Conservation (phyloP, 164 flowering plant genomes). For the Euptelea pleiosperma region DNA sequence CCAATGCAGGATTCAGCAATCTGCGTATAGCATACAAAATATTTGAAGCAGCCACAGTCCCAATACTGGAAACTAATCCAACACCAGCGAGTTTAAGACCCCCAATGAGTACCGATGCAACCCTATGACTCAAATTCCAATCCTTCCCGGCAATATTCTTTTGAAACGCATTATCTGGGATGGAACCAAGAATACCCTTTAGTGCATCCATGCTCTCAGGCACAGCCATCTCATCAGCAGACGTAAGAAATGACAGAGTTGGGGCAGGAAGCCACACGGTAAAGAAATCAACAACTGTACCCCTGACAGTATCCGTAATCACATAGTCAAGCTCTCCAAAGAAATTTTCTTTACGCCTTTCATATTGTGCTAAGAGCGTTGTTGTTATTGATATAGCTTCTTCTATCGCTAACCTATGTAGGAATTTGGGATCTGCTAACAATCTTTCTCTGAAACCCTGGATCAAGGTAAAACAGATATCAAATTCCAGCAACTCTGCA, state of each 20-base stretch:
- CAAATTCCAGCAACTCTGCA: conserved; percentile 13
- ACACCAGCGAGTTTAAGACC: conserved; percentile 84
- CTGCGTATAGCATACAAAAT: conserved; percentile 44
- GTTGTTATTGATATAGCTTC: conserved; percentile 92
- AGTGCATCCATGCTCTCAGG: conserved; percentile 57
- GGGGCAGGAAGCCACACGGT: conserved; percentile 99
- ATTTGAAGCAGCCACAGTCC: conserved; percentile 84
- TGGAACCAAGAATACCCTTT: conserved; percentile 77
- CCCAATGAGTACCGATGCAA: conserved; percentile 81
- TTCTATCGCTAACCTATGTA: conserved; percentile 89
- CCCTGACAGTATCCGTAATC: conserved; percentile 79
- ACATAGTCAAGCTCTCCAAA: conserved; percentile 95
- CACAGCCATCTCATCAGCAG: conserved; percentile 39
- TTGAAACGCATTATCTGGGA: conserved; percentile 99
- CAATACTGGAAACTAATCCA: conserved; percentile 86
- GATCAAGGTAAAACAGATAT: conserved; percentile 21
- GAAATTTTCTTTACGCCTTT: conserved; percentile 83
- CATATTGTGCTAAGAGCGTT: conserved; percentile 85
- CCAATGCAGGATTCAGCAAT: conserved; percentile 50
- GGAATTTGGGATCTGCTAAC: conserved; percentile 93
- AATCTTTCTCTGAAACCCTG: conserved; percentile 98
- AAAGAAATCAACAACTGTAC: conserved; percentile 84
- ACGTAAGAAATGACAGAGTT: conserved; percentile 81
- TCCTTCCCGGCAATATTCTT: conserved; percentile 72
- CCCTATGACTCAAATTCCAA: conserved; percentile 74